Base-by-base conservation (phyloP, 1,139 yeast genomes). In the Wickerhamomyces sp. region DNA sequence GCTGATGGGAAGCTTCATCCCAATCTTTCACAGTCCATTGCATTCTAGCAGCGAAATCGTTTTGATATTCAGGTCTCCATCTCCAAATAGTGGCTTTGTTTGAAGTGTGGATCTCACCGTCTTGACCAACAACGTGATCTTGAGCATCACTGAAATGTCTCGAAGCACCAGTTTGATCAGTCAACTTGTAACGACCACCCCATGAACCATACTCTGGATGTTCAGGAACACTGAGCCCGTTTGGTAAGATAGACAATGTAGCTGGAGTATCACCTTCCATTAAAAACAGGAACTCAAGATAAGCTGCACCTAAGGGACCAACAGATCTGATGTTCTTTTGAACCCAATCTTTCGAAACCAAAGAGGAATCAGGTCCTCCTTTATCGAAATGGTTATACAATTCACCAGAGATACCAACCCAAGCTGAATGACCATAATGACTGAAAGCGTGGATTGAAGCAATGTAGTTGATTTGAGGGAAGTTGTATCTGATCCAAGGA, bases 211-310 rank as follows among this genome's bases (percentile, higher is more conserved):
- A 53, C 23, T 47, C 48, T 16, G 57, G 60, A 30, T 49, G 44
- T 6, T 35, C 40, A 14, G 60, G 59, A 20, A 37, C 41, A 18
- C 44, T 45, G 16, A 56, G 38, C 4, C 61, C 61, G 35, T 56
- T 56, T 12, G 60, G 60, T 5, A 55, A 15, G n/a, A 50, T 42
- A 26, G 31, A 50, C 14, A 56, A 36, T 1, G 49, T 41, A 2
- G 59, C 42, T 10, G 59, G 59, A 6, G 59, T 52, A 28, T 55
- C 59, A 28, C 59, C 59, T 37, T 56, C 61, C 55, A 51, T 50
- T 18, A 32, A 41, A 38, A 45, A 54, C 44, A 43, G 24, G 16
- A 36, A 38, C 5, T 42, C 44, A 1, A 53, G 55, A 30, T 56
- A 56, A 1, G 39, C 50, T 5, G 38, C 39, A 9, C 61, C 61